A percentile compares a stretch with the other conserved stretches of the same genome.
phyloP scores from a whole-genome alignment of 169 alveolate species.

The Toxoplasma gondii region DNA sequence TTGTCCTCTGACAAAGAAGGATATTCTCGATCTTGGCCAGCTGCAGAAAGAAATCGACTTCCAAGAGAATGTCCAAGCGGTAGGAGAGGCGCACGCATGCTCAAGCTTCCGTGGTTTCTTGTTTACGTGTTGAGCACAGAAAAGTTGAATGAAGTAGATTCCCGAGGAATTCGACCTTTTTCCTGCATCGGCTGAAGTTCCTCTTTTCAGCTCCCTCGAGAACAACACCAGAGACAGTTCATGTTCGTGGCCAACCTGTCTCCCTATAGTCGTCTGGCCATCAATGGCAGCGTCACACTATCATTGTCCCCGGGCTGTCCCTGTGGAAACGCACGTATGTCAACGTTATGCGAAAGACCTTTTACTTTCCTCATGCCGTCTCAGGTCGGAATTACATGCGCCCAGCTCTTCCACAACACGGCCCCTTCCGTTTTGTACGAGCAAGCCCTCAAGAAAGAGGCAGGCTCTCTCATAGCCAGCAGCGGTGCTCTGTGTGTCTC shows the following conservation, averaged over 20 bases:
- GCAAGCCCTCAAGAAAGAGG: conserved; percentile 83
- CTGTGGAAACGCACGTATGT: no score
- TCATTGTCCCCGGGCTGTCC: no score
- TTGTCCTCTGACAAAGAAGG: conserved; percentile 42
- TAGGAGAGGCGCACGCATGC: background rate
- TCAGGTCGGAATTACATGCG: conserved; percentile 38
- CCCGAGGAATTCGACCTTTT: background rate
- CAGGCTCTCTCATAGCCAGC: conserved; percentile 80
- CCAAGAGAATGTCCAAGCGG: conserved; percentile 27
- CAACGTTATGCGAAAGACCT: background rate
- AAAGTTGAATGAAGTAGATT: background rate
- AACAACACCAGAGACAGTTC: no score
- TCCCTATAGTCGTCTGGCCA: no score
- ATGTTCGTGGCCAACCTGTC: no score
- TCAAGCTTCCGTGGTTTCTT: background rate
- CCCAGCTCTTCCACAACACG: conserved; percentile 63
- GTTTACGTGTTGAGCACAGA: background rate
- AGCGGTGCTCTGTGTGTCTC: conserved; percentile 87
- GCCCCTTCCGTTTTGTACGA: conserved; percentile 73
- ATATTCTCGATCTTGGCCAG: conserved; percentile 47
- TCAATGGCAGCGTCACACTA: no score
- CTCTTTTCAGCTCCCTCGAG: background rate
- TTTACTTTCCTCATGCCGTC: background rate
- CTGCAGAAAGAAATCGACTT: conserved; percentile 13
- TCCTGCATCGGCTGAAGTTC: background rate